Percentiles rank a stretch among this genome's conserved stretches.
phyloP scores from a whole-genome alignment of 2,329 filamentous ascomycete genomes.

The Aspergillus neoniger region DNA sequence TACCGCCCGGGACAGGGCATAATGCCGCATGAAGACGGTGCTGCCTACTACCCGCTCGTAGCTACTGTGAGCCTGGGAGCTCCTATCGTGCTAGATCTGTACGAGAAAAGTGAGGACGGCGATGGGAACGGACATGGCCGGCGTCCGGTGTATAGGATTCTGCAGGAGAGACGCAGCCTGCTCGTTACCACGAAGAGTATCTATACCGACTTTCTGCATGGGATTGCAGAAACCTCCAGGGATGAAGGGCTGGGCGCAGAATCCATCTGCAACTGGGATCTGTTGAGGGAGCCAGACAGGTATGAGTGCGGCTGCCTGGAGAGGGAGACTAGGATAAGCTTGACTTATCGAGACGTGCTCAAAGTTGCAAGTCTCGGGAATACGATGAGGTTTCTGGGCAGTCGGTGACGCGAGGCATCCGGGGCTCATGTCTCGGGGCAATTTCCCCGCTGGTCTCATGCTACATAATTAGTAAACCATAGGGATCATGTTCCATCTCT shows the following conservation, averaged over 20 bases:
- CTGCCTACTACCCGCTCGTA: slow-evolving; percentile 82
- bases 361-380: slow-evolving; percentile 74
- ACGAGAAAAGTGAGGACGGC: slow-evolving; percentile 55
- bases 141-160: slow-evolving; percentile 56
- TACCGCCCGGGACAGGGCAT: slow-evolving; percentile 89
- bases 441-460: neutral
- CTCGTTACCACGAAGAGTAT: slow-evolving; percentile 57
- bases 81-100: slow-evolving; percentile 75
- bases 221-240: slow-evolving; percentile 56
- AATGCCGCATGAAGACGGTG: slow-evolving; percentile 93
- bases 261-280: slow-evolving; percentile 59
- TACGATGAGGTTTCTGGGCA: slow-evolving; percentile 60
- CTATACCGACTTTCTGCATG: slow-evolving; percentile 61
- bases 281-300: slow-evolving; percentile 49
- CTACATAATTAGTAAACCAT: slow-evolving; percentile 34
- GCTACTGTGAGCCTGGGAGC: slow-evolving; percentile 86
- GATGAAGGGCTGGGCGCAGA: slow-evolving; percentile 65
- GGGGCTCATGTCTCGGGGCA: neutral
- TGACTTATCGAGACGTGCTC: slow-evolving; percentile 79
- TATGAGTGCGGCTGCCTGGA: slow-evolving; percentile 47
- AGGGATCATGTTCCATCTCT: slow-evolving; percentile 76
- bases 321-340: slow-evolving; percentile 57
- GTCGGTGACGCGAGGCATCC: slow-evolving; percentile 20
- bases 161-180: slow-evolving; percentile 80
- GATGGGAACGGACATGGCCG: slow-evolving; percentile 10